Conservation (phyloP, 805 yeast species). For the Schizosaccharomyces octosporus region DNA sequence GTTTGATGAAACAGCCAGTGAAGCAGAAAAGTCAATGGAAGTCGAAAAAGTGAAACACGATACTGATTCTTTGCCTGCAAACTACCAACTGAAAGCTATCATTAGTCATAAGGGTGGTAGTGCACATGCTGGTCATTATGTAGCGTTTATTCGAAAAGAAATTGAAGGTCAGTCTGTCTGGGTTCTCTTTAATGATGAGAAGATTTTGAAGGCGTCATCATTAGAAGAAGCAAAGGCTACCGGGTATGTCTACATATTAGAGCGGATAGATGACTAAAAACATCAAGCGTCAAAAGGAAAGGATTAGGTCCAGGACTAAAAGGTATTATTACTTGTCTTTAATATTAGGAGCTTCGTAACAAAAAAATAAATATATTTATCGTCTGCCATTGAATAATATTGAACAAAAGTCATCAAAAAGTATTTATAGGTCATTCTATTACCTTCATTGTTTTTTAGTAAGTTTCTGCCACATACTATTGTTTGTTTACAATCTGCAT, state of each 20-base stretch:
- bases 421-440: no score
- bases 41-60: conserved; percentile 8
- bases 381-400: no score
- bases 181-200: conserved; percentile 75
- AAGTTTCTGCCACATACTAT: neutral
- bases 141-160: conserved; percentile 35
- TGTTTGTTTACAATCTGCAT: neutral
- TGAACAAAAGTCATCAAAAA: no score
- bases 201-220: conserved; percentile 31
- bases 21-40: conserved; percentile 5
- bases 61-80: conserved; percentile 12
- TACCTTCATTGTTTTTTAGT: no score
- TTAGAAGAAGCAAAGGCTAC: conserved; percentile 22
- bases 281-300: no score
- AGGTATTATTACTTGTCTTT: no score
- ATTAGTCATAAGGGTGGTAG: conserved; percentile 78
- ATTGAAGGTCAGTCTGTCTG: conserved; percentile 21
- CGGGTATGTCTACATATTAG: conserved; percentile 23
- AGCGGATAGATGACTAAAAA: neutral
- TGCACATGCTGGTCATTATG: conserved; percentile 82
- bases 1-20: neutral
- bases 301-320: no score
- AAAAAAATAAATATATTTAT: no score
- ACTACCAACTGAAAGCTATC: conserved; percentile 33
- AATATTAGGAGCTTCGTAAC: no score